phyloP scores from a whole-genome alignment of 2,329 filamentous ascomycete genomes.

The Tolypocladium ovalisporum region DNA sequence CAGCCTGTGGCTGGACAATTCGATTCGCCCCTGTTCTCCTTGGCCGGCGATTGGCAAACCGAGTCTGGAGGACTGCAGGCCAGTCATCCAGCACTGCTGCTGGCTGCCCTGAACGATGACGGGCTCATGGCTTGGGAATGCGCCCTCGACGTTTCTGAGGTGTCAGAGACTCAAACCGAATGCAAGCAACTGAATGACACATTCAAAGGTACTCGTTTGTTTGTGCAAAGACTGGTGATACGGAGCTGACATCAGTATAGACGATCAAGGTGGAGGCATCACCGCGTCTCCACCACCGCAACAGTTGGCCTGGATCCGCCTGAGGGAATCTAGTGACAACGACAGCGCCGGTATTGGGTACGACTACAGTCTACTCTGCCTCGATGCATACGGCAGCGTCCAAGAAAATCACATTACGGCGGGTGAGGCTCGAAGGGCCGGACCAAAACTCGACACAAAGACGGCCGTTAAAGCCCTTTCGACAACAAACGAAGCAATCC shows the following conservation, averaged over 20 bases:
- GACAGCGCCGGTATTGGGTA: background rate
- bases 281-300: background rate
- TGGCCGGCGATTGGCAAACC: slow-evolving; percentile 9
- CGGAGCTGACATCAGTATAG: slow-evolving; percentile 2
- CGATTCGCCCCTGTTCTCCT: slow-evolving; percentile 7
- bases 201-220: slow-evolving; percentile 6
- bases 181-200: slow-evolving; percentile 6
- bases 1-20: slow-evolving; percentile 5
- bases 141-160: slow-evolving; percentile 5
- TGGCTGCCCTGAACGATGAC: slow-evolving; percentile 7
- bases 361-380: slow-evolving; percentile 8
- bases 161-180: slow-evolving; percentile 3
- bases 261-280: slow-evolving; percentile 4
- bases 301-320: slow-evolving; percentile 9
- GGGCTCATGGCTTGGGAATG: slow-evolving; percentile 10
- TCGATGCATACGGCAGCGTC: slow-evolving; percentile 3
- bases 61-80: background rate
- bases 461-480: slow-evolving; percentile 5
- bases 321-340: background rate
- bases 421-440: slow-evolving; percentile 1
- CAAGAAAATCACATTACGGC: slow-evolving; percentile 7
- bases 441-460: slow-evolving; percentile 3
- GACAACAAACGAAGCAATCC: slow-evolving; percentile 6
- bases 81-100: slow-evolving; percentile 3
- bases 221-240: too few relatives aligned